Conservation (phyloP, 768 basidiomycete species). For the Termitomyces sp. region DNA sequence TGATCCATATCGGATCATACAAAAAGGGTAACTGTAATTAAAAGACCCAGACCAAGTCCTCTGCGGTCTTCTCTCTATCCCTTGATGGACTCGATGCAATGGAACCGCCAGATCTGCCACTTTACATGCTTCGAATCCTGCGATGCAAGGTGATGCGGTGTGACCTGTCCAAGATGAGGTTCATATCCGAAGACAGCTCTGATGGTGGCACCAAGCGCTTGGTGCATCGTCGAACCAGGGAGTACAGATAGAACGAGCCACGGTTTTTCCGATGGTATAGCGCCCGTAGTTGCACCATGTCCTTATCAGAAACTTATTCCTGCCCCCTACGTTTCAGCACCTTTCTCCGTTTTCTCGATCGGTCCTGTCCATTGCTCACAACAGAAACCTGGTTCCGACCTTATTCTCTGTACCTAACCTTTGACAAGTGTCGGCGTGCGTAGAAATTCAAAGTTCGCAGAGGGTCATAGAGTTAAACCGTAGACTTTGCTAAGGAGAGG, state of each 20-base stretch:
- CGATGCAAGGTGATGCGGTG: slow-evolving; percentile 64
- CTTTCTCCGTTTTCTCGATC: slow-evolving; percentile 14
- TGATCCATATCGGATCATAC: neutral
- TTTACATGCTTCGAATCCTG: slow-evolving; percentile 43
- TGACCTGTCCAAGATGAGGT: slow-evolving; percentile 61
- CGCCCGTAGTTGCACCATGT: neutral
- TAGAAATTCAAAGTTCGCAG: slow-evolving; percentile 3
- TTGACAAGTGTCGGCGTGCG: neutral
- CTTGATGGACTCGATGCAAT: slow-evolving; percentile 43
- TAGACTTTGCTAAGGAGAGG: slow-evolving; percentile 13
- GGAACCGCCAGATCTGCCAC: slow-evolving; percentile 26
- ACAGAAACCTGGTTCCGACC: slow-evolving; percentile 2
- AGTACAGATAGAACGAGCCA: slow-evolving; percentile 1
- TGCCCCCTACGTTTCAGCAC: neutral
- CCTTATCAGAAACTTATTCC: neutral
- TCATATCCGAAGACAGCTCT: slow-evolving; percentile 59
- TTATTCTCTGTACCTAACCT: neutral
- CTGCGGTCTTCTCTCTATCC: slow-evolving; percentile 32
- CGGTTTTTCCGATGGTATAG: neutral
- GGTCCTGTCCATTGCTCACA: too few relatives aligned
- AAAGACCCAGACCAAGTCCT: slow-evolving; percentile 22
- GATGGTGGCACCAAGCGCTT: slow-evolving; percentile 6
- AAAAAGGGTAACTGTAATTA: slow-evolving; percentile 4
- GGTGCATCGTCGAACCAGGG: slow-evolving; percentile 1
- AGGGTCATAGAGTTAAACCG: slow-evolving; percentile 1